Conservation (phyloP, 2,329 filamentous ascomycete genomes). For the Calonectria hongkongensis region DNA sequence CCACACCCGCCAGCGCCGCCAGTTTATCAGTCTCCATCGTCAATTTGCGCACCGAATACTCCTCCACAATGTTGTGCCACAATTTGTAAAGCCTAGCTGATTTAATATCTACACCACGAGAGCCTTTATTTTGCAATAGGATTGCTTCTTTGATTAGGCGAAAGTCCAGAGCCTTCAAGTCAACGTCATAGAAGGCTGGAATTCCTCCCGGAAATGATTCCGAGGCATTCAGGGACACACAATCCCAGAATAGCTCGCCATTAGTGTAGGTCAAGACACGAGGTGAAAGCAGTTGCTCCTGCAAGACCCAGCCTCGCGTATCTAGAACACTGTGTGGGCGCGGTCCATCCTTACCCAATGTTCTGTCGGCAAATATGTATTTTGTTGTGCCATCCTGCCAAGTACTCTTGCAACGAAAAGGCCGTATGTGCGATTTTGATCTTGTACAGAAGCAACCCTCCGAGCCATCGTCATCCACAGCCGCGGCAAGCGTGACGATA, state of each 20-base stretch:
- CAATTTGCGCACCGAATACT: background rate
- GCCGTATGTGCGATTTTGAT: slow-evolving; percentile 11
- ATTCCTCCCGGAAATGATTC: slow-evolving; percentile 12
- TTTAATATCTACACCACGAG: background rate
- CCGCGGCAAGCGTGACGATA: background rate
- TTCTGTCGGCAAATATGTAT: slow-evolving; percentile 9
- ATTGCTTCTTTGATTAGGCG: background rate
- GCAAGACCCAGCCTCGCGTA: slow-evolving; percentile 14
- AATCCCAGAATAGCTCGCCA: slow-evolving; percentile 25
- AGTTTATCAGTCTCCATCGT: background rate
- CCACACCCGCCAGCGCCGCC: background rate
- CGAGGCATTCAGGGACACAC: background rate
- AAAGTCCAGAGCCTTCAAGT: slow-evolving; percentile 1
- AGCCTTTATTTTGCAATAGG: background rate
- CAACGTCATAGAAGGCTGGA: slow-evolving; percentile 1
- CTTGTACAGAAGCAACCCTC: slow-evolving; percentile 5
- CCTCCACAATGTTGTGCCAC: background rate
- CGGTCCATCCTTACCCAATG: background rate
- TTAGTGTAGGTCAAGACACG: slow-evolving; percentile 5
- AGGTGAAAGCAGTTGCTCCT: slow-evolving; percentile 5
- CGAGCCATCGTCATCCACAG: background rate
- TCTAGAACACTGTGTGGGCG: background rate
- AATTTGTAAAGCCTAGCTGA: background rate
- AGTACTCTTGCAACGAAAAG: background rate
- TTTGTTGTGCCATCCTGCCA: background rate